phyloP scores from a whole-genome alignment of 345 rosid species.

The Anacardium occidentale region DNA sequence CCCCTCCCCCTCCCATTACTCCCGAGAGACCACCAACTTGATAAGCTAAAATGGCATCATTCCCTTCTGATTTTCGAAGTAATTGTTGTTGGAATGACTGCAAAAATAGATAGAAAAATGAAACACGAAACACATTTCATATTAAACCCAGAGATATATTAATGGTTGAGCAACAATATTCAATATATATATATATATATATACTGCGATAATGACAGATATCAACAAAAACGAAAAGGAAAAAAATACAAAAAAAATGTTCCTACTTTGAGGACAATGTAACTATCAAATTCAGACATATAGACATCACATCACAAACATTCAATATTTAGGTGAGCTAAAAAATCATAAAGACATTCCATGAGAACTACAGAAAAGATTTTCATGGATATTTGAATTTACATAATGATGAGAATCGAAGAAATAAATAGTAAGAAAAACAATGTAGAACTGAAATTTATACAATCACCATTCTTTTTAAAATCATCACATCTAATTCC shows the following conservation, averaged over 20 bases:
- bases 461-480: background rate
- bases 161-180: background rate
- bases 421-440: slow-evolving; percentile 1
- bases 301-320: background rate
- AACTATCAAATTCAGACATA: too few species aligned
- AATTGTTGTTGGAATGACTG: slow-evolving; percentile 68
- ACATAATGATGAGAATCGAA: slow-evolving; percentile 1
- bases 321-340: background rate
- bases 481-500: background rate
- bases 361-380: background rate
- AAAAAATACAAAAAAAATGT: background rate
- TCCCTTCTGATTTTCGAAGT: slow-evolving; percentile 66
- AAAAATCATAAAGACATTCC: background rate
- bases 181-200: too few species aligned
- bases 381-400: background rate
- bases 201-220: background rate
- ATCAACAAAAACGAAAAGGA: slow-evolving; percentile 1
- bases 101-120: slow-evolving; percentile 22
- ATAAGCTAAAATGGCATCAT: slow-evolving; percentile 71
- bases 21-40: slow-evolving; percentile 76
- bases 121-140: slow-evolving; percentile 7
- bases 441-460: background rate
- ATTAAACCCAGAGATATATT: background rate
- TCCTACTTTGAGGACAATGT: background rate
- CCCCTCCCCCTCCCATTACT: slow-evolving; percentile 63